phyloP scores from a whole-genome alignment of 2,329 filamentous ascomycete species.

The Setomelanomma holmii region DNA sequence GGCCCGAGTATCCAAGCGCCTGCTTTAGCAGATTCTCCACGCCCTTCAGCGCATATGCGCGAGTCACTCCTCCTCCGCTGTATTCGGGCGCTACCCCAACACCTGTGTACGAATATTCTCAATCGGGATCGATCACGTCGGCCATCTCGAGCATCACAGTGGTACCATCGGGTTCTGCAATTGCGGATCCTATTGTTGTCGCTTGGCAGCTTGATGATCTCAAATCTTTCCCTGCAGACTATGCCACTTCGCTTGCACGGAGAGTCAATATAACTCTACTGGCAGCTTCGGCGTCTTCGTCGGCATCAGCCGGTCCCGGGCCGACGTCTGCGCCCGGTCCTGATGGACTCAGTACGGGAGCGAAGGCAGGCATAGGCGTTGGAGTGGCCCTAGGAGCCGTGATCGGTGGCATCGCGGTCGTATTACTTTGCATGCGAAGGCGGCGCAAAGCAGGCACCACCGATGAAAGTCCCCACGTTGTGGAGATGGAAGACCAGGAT shows the following conservation, averaged over 20 bases:
- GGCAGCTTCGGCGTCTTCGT: too few species aligned
- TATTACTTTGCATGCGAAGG: background rate
- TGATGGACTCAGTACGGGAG: conserved; percentile 1
- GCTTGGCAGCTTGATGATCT: conserved; percentile 13
- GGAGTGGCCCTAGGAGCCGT: background rate
- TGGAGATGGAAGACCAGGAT: conserved; percentile 5
- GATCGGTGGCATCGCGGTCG: background rate
- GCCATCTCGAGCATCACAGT: conserved; percentile 2
- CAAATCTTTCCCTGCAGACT: conserved; percentile 3
- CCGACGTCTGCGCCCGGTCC: background rate
- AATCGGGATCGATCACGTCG: background rate
- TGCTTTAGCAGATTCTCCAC: conserved; percentile 2
- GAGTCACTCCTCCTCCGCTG: background rate
- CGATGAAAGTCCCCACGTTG: background rate
- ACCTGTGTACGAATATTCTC: background rate
- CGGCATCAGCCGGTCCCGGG: too few species aligned
- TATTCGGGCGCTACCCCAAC: background rate
- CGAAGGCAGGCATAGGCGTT: conserved; percentile 5
- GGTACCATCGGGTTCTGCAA: conserved; percentile 5
- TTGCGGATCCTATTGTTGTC: conserved; percentile 13
- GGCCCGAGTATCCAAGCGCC: background rate
- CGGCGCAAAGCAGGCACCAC: background rate
- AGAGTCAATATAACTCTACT: conserved; percentile 4
- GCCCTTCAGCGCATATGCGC: background rate
- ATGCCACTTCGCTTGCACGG: conserved; percentile 9